Percentiles rank a stretch among this genome's conserved stretches.
Conservation (phyloP, 371 early-diverging fungal species). For the Furculomyces boomerangus region DNA sequence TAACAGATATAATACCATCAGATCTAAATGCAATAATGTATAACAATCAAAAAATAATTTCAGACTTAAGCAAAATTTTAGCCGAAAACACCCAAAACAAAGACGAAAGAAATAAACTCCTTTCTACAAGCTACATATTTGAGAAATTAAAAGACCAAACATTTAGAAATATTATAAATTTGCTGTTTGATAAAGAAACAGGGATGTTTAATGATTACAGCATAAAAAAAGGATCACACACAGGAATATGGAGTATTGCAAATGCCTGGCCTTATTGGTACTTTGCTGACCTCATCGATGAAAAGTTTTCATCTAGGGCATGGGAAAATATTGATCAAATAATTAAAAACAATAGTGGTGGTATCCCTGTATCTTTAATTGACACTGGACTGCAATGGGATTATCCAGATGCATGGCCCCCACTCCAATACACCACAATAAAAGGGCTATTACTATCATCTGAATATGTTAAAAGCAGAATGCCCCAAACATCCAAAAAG, state of each 20-base stretch:
- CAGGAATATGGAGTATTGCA: slow-evolving; percentile 8
- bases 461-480: slow-evolving; percentile 5
- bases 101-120: neutral
- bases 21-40: slow-evolving; percentile 76
- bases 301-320: slow-evolving; percentile 4
- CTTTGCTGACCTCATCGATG: slow-evolving; percentile 8
- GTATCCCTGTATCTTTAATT: slow-evolving; percentile 40
- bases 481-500: slow-evolving; percentile 6
- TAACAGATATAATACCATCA: slow-evolving; percentile 51
- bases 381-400: slow-evolving; percentile 72
- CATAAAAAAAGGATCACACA: slow-evolving; percentile 7
- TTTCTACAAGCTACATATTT: neutral
- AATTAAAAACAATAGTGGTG: slow-evolving; percentile 28
- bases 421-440: slow-evolving; percentile 31
- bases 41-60: slow-evolving; percentile 39
- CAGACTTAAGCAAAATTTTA: slow-evolving; percentile 26
- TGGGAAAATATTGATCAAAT: slow-evolving; percentile 2
- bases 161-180: neutral
- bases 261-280: slow-evolving; percentile 26
- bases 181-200: neutral
- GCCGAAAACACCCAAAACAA: neutral
- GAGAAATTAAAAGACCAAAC: neutral
- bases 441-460: slow-evolving; percentile 22
- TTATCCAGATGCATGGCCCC: slow-evolving; percentile 69
- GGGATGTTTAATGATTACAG: slow-evolving; percentile 34